Conservation (phyloP, 2,329 filamentous ascomycete genomes). For the Hypoxylon sp. region DNA sequence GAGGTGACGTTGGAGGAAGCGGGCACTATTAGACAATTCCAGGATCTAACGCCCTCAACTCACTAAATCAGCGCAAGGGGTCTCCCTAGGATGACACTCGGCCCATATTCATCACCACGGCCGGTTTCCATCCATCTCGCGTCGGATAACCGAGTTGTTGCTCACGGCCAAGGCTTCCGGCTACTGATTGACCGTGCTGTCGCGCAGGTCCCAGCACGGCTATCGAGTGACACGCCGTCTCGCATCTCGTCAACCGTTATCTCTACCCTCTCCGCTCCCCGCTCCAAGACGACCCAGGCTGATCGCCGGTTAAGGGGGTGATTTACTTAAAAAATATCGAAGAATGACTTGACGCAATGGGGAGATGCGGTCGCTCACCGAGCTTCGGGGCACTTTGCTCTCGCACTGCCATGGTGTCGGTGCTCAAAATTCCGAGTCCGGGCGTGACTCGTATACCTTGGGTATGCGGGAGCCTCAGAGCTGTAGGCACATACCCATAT, state of each 20-base stretch:
- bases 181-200: slow-evolving; percentile 8
- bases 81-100: slow-evolving; percentile 37
- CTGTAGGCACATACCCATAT: background rate
- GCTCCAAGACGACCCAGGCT: slow-evolving; percentile 32
- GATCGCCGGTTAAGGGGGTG: slow-evolving; percentile 24
- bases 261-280: slow-evolving; percentile 38
- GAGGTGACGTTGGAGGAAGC: slow-evolving; percentile 38
- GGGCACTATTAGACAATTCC: slow-evolving; percentile 37
- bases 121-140: slow-evolving; percentile 7
- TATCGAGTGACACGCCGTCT: slow-evolving; percentile 34
- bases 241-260: slow-evolving; percentile 27
- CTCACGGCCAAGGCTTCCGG: background rate
- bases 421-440: background rate
- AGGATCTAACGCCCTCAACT: slow-evolving; percentile 39
- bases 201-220: slow-evolving; percentile 18
- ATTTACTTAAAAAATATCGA: slow-evolving; percentile 12
- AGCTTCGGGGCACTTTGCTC: background rate
- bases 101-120: slow-evolving; percentile 30
- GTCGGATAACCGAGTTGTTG: slow-evolving; percentile 11
- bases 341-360: slow-evolving; percentile 16
- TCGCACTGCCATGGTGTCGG: slow-evolving; percentile 3
- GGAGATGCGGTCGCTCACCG: background rate
- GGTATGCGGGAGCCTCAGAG: slow-evolving; percentile 5
- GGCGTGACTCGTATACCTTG: background rate
- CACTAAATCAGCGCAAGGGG: slow-evolving; percentile 37